Conservation (phyloP, 176 grass and related monocot genomes). For the Triticum timopheevii region DNA sequence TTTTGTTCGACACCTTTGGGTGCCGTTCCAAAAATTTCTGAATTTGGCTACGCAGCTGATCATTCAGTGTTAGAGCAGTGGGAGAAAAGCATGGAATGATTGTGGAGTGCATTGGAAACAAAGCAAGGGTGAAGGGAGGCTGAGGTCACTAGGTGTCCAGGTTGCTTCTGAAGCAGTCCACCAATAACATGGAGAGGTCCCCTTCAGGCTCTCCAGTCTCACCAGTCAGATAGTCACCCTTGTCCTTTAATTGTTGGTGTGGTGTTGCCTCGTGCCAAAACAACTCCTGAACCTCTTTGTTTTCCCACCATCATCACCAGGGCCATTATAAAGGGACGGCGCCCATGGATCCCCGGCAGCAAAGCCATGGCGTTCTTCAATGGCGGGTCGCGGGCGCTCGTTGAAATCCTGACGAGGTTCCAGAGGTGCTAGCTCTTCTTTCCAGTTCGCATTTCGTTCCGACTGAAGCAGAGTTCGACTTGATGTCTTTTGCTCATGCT, state of each 20-base stretch:
- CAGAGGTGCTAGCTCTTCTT: conserved; percentile 43
- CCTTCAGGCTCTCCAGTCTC: conserved; percentile 36
- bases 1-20: not conserved
- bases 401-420: conserved; percentile 68
- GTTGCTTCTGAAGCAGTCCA: conserved; percentile 63
- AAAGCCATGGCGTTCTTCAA: conserved; percentile 79
- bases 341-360: not conserved
- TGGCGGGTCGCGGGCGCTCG: conserved; percentile 51
- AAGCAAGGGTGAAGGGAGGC: conserved; percentile 50
- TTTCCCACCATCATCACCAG: not conserved
- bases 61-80: not conserved
- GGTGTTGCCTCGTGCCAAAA: conserved; percentile 28
- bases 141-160: conserved; percentile 8
- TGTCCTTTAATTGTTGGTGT: conserved; percentile 18
- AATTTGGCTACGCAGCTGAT: not conserved
- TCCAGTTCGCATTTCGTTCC: not conserved
- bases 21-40: not conserved
- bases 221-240: conserved; percentile 21
- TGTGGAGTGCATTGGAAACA: conserved; percentile 85
- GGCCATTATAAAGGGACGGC: conserved; percentile 6
- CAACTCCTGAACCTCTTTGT: conserved; percentile 19
- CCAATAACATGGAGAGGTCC: conserved; percentile 38
- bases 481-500: not conserved
- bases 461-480: not conserved
- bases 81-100: conserved; percentile 65